Conservation (phyloP, 2,329 filamentous ascomycete genomes). For the Fusarium sp. region DNA sequence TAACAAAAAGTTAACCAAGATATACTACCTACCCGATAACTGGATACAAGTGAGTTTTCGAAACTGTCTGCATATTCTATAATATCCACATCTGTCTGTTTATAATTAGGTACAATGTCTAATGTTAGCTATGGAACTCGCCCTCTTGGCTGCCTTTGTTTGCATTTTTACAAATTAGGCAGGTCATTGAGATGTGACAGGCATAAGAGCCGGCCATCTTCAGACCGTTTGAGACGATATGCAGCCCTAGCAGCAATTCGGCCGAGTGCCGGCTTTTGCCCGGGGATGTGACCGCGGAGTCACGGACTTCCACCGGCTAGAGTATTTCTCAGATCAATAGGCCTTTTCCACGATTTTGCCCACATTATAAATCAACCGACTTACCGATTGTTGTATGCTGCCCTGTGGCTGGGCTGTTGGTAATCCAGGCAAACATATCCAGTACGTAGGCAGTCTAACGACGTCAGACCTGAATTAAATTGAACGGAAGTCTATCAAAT, state of each 20-base stretch:
- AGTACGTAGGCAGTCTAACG: neutral
- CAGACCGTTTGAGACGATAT: constrained; percentile 7
- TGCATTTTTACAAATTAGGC: constrained; percentile 28
- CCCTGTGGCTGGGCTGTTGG: neutral
- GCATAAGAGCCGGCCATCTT: constrained; percentile 4
- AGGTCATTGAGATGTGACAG: constrained; percentile 20
- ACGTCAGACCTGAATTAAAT: constrained; percentile 7
- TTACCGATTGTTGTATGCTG: neutral
- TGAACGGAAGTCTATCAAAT: neutral
- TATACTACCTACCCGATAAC: neutral
- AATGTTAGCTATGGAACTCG: neutral
- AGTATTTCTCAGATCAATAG: neutral
- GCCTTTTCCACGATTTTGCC: neutral
- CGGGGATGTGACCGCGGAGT: neutral
- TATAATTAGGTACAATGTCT: neutral
- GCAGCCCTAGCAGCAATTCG: constrained; percentile 29
- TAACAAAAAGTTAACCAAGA: too few relatives aligned
- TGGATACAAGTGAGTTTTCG: neutral
- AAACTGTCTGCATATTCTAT: neutral
- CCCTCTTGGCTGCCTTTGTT: neutral
- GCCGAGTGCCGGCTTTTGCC: constrained; percentile 34
- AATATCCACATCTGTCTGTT: too few relatives aligned
- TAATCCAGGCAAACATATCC: neutral
- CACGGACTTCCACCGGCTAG: neutral
- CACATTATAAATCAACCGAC: neutral